phyloP scores from a whole-genome alignment of 139 green algal genomes.

The Auxenochlorella pyrenoidosa region DNA sequence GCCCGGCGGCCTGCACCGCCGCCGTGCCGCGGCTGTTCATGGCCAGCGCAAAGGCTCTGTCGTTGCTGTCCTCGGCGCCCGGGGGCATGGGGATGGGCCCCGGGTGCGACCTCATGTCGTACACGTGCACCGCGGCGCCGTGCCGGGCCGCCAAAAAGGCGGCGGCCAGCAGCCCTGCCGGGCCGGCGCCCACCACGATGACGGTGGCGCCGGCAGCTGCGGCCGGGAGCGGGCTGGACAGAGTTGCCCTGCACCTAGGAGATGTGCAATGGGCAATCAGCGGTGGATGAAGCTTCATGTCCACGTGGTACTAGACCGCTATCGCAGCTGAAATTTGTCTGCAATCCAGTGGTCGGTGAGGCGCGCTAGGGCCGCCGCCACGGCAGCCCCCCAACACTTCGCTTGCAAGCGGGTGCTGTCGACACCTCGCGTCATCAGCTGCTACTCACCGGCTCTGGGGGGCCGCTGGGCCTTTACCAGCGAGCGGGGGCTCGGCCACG shows the following conservation, averaged over 20 bases:
- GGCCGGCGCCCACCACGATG: constrained; percentile 3
- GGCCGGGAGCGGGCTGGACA: no score
- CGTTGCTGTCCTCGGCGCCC: constrained; percentile 2
- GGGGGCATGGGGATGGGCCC: constrained; percentile 5
- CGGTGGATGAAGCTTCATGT: no score
- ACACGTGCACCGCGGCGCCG: background rate
- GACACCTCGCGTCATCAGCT: no score
- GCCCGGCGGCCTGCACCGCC: background rate
- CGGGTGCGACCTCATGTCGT: background rate
- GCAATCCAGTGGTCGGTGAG: no score
- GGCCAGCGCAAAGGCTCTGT: background rate
- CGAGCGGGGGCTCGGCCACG: background rate
- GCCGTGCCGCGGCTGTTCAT: background rate
- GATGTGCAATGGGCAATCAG: background rate
- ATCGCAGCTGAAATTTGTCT: no score
- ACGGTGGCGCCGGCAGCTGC: background rate
- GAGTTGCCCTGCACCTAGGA: background rate
- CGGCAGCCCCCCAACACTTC: no score
- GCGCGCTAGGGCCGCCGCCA: no score
- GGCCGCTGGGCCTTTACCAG: background rate
- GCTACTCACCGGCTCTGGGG: no score
- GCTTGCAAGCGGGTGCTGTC: no score
- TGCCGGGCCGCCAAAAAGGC: background rate
- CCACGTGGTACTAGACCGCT: no score
- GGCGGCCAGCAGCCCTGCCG: constrained; percentile 6